These are phyloP conservation scores for Cladosporium velox DNA, from an alignment of 2,329 filamentous ascomycete species.

Conservation along the genomic window DNA sequence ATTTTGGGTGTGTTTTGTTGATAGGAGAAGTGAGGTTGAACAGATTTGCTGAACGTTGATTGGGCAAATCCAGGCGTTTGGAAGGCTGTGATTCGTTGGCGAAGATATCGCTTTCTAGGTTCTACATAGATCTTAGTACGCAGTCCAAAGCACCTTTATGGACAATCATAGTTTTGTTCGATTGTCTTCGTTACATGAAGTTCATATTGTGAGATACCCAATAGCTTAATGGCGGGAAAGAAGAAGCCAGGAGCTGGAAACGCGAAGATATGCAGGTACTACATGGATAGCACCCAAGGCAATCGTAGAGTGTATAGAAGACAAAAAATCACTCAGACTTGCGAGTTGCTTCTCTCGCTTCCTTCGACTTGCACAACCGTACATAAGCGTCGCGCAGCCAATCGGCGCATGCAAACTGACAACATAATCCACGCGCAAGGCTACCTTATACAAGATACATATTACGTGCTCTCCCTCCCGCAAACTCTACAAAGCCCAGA, in stretches of 20 bases:
- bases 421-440: neutral
- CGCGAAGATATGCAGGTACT: neutral
- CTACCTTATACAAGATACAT: neutral
- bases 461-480: neutral
- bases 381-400: neutral
- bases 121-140: neutral
- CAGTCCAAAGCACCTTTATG: neutral
- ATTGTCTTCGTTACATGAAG: neutral
- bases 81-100: neutral
- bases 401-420: neutral
- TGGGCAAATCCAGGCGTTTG: too few relatives aligned
- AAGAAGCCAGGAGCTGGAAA: neutral
- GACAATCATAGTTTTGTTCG: neutral
- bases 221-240: neutral
- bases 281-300: neutral
- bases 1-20: neutral
- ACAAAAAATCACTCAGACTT: neutral
- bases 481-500: neutral
- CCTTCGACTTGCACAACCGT: neutral
- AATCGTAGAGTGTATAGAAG: neutral
- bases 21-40: slow-evolving; percentile 17
- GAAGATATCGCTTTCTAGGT: neutral
- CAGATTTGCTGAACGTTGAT: slow-evolving; percentile 10
- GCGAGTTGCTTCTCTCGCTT: neutral
- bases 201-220: neutral